These are phyloP conservation scores for Cordyceps tenuipes DNA, from an alignment of 2,329 filamentous ascomycete genomes.

Conservation along the genomic window DNA sequence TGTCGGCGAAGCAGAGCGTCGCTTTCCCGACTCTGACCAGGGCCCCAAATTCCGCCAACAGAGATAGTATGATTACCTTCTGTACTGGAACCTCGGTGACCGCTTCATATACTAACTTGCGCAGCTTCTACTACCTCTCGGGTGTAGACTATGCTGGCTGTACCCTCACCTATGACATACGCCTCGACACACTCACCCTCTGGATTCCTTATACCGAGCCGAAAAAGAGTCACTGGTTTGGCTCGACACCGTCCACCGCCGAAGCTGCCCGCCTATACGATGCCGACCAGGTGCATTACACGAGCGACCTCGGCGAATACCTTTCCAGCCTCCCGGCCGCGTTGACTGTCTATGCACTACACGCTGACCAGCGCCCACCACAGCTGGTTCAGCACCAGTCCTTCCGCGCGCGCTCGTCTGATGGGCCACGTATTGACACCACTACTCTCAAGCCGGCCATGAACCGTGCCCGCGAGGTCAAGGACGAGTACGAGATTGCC, in stretches of 20 bases:
- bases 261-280: constrained; percentile 57
- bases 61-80: constrained; percentile 40
- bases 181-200: constrained; percentile 54
- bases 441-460: constrained; percentile 59
- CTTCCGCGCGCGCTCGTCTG: constrained; percentile 29
- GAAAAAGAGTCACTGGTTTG: constrained; percentile 54
- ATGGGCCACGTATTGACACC: constrained; percentile 36
- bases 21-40: constrained; percentile 53
- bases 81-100: too few relatives aligned
- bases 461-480: constrained; percentile 71
- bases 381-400: constrained; percentile 10
- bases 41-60: constrained; percentile 48
- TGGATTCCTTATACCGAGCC: constrained; percentile 66
- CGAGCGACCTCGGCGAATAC: constrained; percentile 40
- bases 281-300: constrained; percentile 62
- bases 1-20: constrained; percentile 40
- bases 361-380: constrained; percentile 34
- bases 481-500: constrained; percentile 77
- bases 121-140: constrained; percentile 51
- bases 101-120: not conserved
- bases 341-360: constrained; percentile 37
- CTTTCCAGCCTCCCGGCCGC: constrained; percentile 34
- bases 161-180: constrained; percentile 49
- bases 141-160: constrained; percentile 48
- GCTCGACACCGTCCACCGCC: constrained; percentile 49